phyloP scores from a whole-genome alignment of 805 yeast genomes.

The Lachancea meyersii region DNA sequence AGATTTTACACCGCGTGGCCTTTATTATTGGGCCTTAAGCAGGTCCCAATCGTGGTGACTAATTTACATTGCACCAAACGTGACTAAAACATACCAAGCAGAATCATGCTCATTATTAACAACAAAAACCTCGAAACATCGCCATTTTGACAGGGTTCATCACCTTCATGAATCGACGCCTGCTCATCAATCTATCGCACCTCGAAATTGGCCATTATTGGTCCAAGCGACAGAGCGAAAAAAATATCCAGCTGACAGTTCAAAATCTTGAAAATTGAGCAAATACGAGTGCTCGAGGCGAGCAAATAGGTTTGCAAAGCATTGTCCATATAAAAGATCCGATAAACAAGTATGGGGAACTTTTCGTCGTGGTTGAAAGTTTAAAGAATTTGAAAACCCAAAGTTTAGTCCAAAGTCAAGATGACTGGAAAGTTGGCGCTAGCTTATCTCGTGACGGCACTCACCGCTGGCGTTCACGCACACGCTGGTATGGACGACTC shows the following conservation, averaged over 20 bases:
- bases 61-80: too few relatives aligned
- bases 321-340: not conserved
- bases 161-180: too few relatives aligned
- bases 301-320: not conserved
- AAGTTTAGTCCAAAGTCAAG: not conserved
- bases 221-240: not conserved
- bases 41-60: too few relatives aligned
- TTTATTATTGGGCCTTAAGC: too few relatives aligned
- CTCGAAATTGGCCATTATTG: not conserved
- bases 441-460: not conserved
- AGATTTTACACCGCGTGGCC: not conserved
- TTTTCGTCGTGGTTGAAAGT: not conserved
- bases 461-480: not conserved
- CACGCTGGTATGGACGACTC: not conserved
- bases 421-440: not conserved
- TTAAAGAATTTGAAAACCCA: not conserved
- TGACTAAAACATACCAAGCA: too few relatives aligned
- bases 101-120: too few relatives aligned
- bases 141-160: too few relatives aligned
- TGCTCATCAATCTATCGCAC: too few relatives aligned
- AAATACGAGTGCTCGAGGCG: slow-evolving; percentile 6
- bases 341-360: not conserved
- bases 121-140: too few relatives aligned
- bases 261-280: slow-evolving; percentile 2
- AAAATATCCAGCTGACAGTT: not conserved